These are phyloP conservation scores for Penicillium flavigenum DNA, from an alignment of 495 filamentous ascomycete species.

Conservation along the genomic window DNA sequence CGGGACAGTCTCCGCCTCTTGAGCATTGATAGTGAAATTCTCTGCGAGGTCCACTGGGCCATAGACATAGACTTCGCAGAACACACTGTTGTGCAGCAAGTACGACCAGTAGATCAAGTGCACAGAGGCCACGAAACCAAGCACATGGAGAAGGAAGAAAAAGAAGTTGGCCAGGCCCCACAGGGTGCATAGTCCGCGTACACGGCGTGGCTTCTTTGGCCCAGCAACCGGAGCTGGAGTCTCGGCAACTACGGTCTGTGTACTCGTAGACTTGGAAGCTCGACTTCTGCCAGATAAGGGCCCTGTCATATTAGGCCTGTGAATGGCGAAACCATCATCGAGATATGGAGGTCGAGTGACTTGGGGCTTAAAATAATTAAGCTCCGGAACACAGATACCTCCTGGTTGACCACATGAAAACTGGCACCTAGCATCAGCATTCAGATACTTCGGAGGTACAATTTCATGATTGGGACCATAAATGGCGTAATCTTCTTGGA, in stretches of 20 bases:
- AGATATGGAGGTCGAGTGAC: not conserved
- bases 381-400: not conserved
- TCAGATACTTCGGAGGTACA: not conserved
- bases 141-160: not conserved
- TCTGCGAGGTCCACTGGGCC: not conserved
- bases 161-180: not conserved
- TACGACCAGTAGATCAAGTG: not conserved
- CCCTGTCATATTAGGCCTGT: not conserved
- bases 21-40: not conserved
- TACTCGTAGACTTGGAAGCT: not conserved
- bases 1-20: not conserved
- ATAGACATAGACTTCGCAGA: too few species aligned
- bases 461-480: not conserved
- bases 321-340: not conserved
- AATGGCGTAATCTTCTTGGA: not conserved
- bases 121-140: not conserved
- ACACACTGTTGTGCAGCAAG: not conserved
- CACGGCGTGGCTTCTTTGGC: not conserved
- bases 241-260: not conserved
- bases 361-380: not conserved
- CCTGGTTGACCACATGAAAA: not conserved
- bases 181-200: not conserved
- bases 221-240: not conserved
- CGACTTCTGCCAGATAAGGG: not conserved
- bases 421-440: not conserved